These are phyloP conservation scores for Lactifluus subvellereus DNA, from an alignment of 768 basidiomycete species.

Conservation along the genomic window DNA sequence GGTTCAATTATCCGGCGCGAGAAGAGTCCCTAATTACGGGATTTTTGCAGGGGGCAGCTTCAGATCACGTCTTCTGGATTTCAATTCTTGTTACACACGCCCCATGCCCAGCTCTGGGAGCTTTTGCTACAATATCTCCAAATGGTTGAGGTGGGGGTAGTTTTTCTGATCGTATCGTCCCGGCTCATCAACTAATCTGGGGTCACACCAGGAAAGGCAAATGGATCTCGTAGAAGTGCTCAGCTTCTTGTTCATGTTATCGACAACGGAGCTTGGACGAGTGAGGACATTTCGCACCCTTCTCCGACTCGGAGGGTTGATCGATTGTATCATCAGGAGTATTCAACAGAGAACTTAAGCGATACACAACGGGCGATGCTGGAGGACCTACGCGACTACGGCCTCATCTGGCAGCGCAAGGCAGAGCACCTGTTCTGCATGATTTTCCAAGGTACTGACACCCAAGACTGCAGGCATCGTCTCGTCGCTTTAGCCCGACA, in stretches of 20 bases:
- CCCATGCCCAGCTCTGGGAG: conserved; percentile 95
- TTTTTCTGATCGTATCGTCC: conserved; percentile 1
- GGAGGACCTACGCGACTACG: conserved; percentile 90
- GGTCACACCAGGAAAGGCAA: conserved; percentile 57
- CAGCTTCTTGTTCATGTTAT: conserved; percentile 93
- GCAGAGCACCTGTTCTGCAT: conserved; percentile 33
- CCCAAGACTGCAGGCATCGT: conserved; percentile 46
- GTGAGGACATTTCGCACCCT: conserved; percentile 40
- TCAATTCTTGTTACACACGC: conserved; percentile 91
- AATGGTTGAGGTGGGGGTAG: conserved; percentile 63
- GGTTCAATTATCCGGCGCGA: conserved; percentile 7
- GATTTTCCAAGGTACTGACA: not conserved
- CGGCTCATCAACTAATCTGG: not conserved
- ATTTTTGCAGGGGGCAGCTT: conserved; percentile 46
- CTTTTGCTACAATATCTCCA: conserved; percentile 85
- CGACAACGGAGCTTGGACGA: conserved; percentile 90
- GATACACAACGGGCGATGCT: conserved; percentile 82
- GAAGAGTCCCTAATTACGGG: conserved; percentile 1
- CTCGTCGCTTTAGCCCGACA: conserved; percentile 87
- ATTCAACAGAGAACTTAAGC: conserved; percentile 75
- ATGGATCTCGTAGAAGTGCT: conserved; percentile 94
- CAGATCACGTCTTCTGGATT: conserved; percentile 94
- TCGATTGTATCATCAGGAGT: conserved; percentile 53
- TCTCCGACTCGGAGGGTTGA: conserved; percentile 9
- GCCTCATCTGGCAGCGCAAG: conserved; percentile 83